A percentile compares a stretch with the other conserved stretches of the same genome.
Conservation (phyloP, 768 basidiomycete species). For the Candolleomyces efflorescens region DNA sequence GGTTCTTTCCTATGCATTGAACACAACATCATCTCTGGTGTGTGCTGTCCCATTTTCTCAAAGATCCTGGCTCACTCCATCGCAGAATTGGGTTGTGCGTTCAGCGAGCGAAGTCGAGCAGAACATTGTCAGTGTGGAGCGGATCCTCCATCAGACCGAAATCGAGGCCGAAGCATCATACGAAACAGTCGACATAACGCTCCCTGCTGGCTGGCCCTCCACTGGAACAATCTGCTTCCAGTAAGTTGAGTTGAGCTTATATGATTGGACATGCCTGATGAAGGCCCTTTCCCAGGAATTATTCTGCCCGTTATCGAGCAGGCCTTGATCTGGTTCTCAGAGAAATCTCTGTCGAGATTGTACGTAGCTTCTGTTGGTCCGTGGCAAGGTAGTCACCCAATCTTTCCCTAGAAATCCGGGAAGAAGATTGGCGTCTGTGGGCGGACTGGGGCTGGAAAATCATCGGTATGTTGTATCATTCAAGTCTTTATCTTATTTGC, state of each 20-base stretch:
- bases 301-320: constrained; percentile 75
- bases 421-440: constrained; percentile 93
- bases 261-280: not conserved
- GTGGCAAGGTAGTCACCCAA: not conserved
- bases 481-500: not conserved
- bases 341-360: constrained; percentile 66
- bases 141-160: constrained; percentile 77
- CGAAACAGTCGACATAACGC: constrained; percentile 57
- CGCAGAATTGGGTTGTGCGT: constrained; percentile 77
- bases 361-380: constrained; percentile 23
- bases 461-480: constrained; percentile 44
- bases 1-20: constrained; percentile 80
- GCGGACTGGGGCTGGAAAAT: constrained; percentile 78
- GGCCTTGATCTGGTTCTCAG: constrained; percentile 80
- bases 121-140: constrained; percentile 86
- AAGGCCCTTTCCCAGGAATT: constrained; percentile 39
- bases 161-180: constrained; percentile 71
- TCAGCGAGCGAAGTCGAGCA: constrained; percentile 87
- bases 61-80: constrained; percentile 1
- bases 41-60: constrained; percentile 20
- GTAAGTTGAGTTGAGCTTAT: constrained; percentile 28
- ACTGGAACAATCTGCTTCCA: constrained; percentile 71
- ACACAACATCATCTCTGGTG: constrained; percentile 78
- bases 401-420: constrained; percentile 47
- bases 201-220: constrained; percentile 63